These are phyloP conservation scores for Metarhizium rileyi DNA, from an alignment of 2,329 filamentous ascomycete genomes.

Conservation along the genomic window DNA sequence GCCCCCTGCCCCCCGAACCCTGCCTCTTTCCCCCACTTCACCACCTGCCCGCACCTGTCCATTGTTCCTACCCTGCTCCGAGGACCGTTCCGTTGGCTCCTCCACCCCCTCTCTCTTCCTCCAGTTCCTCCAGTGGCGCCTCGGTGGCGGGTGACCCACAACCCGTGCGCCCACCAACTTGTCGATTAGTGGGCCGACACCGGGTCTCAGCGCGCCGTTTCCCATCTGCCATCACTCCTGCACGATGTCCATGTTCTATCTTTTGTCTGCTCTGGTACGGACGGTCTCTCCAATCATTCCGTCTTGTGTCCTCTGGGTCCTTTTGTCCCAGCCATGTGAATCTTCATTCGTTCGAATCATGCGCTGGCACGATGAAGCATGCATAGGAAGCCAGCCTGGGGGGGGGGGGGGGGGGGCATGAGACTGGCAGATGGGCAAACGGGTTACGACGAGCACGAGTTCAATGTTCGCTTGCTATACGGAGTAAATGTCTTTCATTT, in stretches of 20 bases:
- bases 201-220: background rate
- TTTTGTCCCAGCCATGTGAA: background rate
- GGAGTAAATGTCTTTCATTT: background rate
- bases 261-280: too few relatives aligned
- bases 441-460: background rate
- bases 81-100: conserved; percentile 1
- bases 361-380: background rate
- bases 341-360: too few relatives aligned
- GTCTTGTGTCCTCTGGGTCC: background rate
- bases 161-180: conserved; percentile 2
- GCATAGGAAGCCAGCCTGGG: background rate
- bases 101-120: background rate
- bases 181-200: background rate
- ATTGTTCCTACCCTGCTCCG: too few relatives aligned
- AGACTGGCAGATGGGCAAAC: background rate
- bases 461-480: too few relatives aligned
- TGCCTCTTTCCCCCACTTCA: too few relatives aligned
- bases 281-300: background rate
- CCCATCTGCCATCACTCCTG: too few relatives aligned
- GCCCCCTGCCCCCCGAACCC: background rate
- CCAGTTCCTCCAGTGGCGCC: too few relatives aligned
- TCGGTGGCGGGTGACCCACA: conserved; percentile 3
- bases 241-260: background rate
- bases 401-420: background rate
- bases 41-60: too few relatives aligned